Evolutionary conservation across 2,329 filamentous ascomycete species (phyloP).

Genomic region (Colletotrichum destructivum): DNA sequence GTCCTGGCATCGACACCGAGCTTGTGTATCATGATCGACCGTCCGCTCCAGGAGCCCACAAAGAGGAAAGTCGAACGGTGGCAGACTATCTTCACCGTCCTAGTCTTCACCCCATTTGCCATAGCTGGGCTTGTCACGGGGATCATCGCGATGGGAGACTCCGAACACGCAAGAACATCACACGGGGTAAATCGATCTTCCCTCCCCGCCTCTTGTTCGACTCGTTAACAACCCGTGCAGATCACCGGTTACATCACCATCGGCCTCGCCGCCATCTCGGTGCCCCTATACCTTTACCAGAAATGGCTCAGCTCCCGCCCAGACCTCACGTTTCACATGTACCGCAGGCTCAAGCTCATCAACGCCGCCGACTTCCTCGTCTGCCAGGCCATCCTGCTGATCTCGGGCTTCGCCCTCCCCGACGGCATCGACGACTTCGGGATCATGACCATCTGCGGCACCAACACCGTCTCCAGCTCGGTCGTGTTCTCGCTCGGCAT

Average conservation of each 20-base stretch:
- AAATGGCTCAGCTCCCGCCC: constrained; percentile 20
- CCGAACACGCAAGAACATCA: constrained; percentile 23
- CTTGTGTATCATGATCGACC: constrained; percentile 36
- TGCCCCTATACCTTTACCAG: constrained; percentile 36
- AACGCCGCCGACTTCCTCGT: constrained; percentile 32
- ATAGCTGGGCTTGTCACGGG: constrained; percentile 16
- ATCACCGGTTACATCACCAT: constrained; percentile 29
- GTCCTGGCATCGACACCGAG: constrained; percentile 26
- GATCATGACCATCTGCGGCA: constrained; percentile 33
- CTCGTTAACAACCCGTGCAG: not conserved
- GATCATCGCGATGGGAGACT: constrained; percentile 18
- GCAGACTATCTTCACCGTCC: constrained; percentile 29
- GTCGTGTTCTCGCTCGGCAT: constrained; percentile 38
- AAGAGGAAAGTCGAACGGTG: constrained; percentile 22
- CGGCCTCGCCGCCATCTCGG: constrained; percentile 14
- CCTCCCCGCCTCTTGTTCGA: not conserved
- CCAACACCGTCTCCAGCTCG: constrained; percentile 22
- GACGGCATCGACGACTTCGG: constrained; percentile 39
- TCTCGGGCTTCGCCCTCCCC: constrained; percentile 37
- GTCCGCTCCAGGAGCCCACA: constrained; percentile 19
- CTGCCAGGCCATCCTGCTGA: constrained; percentile 36
- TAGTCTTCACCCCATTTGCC: constrained; percentile 15
- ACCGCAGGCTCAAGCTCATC: constrained; percentile 31
- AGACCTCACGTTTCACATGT: constrained; percentile 33
- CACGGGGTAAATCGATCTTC: constrained; percentile 16